Evolutionary conservation across 2,329 filamentous ascomycete genomes (phyloP).

Genomic region (Phialophora macrospora): DNA sequence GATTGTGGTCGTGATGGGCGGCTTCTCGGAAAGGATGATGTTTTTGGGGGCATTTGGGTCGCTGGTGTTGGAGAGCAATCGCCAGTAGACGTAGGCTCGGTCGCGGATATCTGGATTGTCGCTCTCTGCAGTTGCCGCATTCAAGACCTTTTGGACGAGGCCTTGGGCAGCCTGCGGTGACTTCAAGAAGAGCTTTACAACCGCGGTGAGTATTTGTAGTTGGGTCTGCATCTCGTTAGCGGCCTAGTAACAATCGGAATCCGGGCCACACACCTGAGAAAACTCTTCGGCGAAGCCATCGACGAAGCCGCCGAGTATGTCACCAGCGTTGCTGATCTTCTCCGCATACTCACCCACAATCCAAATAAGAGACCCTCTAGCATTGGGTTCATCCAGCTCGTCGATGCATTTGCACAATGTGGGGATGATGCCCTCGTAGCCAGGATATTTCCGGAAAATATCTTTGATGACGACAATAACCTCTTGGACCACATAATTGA

Average conservation of each 20-base stretch:
- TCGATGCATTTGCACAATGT: conserved; percentile 96
- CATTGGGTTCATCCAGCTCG: conserved; percentile 91
- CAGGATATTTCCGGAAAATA: conserved; percentile 95
- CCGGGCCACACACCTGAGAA: conserved; percentile 69
- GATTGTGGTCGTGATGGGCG: conserved; percentile 92
- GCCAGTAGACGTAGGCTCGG: conserved; percentile 97
- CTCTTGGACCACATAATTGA: conserved; percentile 99
- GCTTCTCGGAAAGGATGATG: conserved; percentile 91
- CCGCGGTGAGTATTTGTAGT: conserved; percentile 93
- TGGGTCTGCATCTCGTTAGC: conserved; percentile 70
- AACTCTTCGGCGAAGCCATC: conserved; percentile 96
- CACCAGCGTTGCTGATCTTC: conserved; percentile 98
- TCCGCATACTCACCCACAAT: conserved; percentile 99
- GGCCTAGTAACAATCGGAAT: neutral
- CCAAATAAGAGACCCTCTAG: conserved; percentile 91
- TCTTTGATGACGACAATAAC: conserved; percentile 99
- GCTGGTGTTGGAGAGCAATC: conserved; percentile 77
- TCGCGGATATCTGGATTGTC: conserved; percentile 98
- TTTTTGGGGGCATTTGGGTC: conserved; percentile 90
- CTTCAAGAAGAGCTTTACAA: conserved; percentile 97
- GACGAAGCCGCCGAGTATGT: conserved; percentile 88
- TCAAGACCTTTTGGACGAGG: conserved; percentile 91
- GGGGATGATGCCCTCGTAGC: conserved; percentile 96
- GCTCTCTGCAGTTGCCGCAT: conserved; percentile 88
- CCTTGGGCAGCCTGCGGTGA: conserved; percentile 90